These are phyloP conservation scores for Sphagnum contortum DNA, from an alignment of 225 moss, liverwort and hornwort genomes.

Conservation along the genomic window DNA sequence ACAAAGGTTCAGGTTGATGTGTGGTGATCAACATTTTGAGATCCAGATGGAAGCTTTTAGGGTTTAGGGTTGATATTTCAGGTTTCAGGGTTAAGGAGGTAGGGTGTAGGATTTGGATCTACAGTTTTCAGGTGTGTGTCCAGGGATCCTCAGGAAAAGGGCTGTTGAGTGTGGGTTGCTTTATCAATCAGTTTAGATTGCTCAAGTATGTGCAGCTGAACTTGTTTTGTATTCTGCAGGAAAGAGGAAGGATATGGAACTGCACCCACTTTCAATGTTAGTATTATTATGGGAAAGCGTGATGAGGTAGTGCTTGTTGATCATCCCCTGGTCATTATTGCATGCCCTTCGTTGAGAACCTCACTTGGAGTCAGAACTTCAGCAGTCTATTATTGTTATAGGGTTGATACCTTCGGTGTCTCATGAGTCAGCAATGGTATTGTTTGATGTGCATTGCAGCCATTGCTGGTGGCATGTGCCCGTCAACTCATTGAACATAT, in stretches of 20 bases:
- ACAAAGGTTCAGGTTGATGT: too few species aligned
- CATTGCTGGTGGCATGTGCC: constrained; percentile 72
- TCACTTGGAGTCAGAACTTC: too few species aligned
- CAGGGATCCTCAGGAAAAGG: too few species aligned
- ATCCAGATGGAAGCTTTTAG: too few species aligned
- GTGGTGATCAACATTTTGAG: too few species aligned
- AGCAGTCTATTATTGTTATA: too few species aligned
- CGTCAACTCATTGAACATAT: constrained; percentile 80
- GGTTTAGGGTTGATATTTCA: not conserved
- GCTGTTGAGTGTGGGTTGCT: too few species aligned
- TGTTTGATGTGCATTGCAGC: constrained; percentile 27
- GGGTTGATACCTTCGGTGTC: too few species aligned
- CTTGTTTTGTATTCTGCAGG: constrained; percentile 15
- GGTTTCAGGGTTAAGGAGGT: not conserved
- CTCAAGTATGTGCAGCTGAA: not conserved
- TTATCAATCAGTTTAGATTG: not conserved
- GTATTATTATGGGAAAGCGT: constrained; percentile 82
- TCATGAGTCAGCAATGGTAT: too few species aligned
- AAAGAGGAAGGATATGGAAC: constrained; percentile 89
- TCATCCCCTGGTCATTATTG: too few species aligned
- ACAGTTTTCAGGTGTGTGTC: not conserved
- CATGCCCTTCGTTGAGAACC: too few species aligned
- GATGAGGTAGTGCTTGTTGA: constrained; percentile 46
- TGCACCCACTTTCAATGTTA: constrained; percentile 56
- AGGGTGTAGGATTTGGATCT: not conserved